Conservation (phyloP, 805 yeast genomes). For the Zygoascus flipseniorum region DNA sequence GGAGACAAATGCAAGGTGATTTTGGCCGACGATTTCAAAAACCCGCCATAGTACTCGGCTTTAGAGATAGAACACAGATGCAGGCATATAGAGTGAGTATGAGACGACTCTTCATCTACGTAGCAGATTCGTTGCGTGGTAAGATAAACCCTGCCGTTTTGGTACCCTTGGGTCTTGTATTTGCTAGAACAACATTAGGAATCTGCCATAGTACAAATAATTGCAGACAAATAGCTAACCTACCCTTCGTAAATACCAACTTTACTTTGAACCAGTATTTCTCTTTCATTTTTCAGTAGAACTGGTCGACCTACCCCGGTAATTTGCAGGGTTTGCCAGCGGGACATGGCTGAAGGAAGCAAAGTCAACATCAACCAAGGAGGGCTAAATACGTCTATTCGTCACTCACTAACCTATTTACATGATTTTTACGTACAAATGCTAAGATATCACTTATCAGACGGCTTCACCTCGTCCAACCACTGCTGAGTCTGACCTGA, state of each 20-base stretch:
- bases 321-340: slow-evolving; percentile 26
- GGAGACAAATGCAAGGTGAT: slow-evolving; percentile 38
- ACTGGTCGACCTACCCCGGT: slow-evolving; percentile 28
- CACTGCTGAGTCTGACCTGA: background rate
- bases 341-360: slow-evolving; percentile 4
- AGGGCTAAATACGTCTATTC: background rate
- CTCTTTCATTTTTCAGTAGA: slow-evolving; percentile 36
- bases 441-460: background rate
- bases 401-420: background rate
- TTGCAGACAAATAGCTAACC: slow-evolving; percentile 3
- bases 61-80: slow-evolving; percentile 35
- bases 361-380: background rate
- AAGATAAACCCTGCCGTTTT: slow-evolving; percentile 68
- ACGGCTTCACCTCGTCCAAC: background rate
- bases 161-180: slow-evolving; percentile 51
- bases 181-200: slow-evolving; percentile 32
- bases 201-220: background rate
- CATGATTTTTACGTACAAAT: background rate
- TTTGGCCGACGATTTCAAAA: slow-evolving; percentile 73
- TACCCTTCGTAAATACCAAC: slow-evolving; percentile 71
- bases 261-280: slow-evolving; percentile 42
- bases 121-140: slow-evolving; percentile 69
- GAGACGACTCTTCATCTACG: slow-evolving; percentile 45
- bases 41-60: slow-evolving; percentile 40
- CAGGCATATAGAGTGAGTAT: slow-evolving; percentile 38